Conservation (phyloP, 192 early-diverging fungal genomes). For the Ambispora gerdemannii region DNA sequence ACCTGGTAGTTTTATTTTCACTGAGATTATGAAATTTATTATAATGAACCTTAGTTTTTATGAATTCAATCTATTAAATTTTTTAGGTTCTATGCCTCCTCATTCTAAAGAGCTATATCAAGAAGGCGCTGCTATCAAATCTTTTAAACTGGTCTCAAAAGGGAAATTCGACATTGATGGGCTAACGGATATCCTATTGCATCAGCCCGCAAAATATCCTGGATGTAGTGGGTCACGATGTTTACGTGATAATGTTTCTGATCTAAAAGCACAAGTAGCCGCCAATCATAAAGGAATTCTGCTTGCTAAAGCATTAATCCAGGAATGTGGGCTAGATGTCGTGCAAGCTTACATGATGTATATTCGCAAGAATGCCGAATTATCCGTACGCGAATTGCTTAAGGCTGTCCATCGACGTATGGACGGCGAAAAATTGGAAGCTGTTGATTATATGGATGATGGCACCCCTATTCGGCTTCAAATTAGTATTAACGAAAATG, state of each 20-base stretch:
- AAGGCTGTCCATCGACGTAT: slow-evolving; percentile 50
- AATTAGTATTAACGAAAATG: slow-evolving; percentile 66
- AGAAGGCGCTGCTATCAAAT: slow-evolving; percentile 90
- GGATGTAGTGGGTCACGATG: slow-evolving; percentile 88
- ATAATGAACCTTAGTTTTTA: not conserved
- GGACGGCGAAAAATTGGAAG: slow-evolving; percentile 42
- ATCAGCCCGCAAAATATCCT: slow-evolving; percentile 79
- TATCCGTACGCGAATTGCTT: slow-evolving; percentile 78
- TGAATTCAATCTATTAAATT: not conserved
- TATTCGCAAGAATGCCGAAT: slow-evolving; percentile 86
- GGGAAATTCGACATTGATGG: slow-evolving; percentile 82
- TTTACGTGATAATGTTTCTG: slow-evolving; percentile 87
- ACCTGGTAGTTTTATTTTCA: slow-evolving; percentile 42
- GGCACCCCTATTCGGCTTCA: slow-evolving; percentile 75
- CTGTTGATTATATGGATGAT: slow-evolving; percentile 89
- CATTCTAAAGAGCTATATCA: slow-evolving; percentile 88
- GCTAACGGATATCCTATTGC: slow-evolving; percentile 68
- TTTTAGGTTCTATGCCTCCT: slow-evolving; percentile 82
- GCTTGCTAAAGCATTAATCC: slow-evolving; percentile 76
- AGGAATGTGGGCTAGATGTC: slow-evolving; percentile 77
- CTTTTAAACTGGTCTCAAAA: slow-evolving; percentile 81
- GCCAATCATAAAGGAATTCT: slow-evolving; percentile 93
- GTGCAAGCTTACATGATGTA: slow-evolving; percentile 96
- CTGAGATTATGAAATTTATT: not conserved
- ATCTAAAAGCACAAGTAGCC: slow-evolving; percentile 95